Base-by-base conservation (phyloP, 352 stramenopile species). In the Globisporangium cystogenes region DNA sequence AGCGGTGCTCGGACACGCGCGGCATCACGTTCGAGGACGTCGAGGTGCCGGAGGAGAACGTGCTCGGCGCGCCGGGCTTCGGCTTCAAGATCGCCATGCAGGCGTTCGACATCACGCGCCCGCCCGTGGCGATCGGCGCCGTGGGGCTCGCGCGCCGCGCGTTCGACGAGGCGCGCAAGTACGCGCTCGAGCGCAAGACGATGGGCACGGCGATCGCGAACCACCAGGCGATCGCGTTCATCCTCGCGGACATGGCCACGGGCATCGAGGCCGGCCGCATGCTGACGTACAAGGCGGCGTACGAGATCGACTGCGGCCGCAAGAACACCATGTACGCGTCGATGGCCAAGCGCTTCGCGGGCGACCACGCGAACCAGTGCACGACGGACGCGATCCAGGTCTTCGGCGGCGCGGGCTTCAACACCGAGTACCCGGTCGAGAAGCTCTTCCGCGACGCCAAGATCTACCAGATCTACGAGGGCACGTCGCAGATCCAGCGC, bases 1-100 rank as follows among this genome's bases (percentile, higher is more conserved):
- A 96, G 67, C 79, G 87, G 45, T 95, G 86, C 70, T 93, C 78
- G n/a, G 86, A 95, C 65, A 97, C 89, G 26, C 74, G 83, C 27
- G 80, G 76, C 44, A 90, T 97, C 59, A 91, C 80, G n/a, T 97
- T 97, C 56, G 89, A 96, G 58, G 84, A 96, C 55, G 84, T 96
- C 18, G 86, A 76, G 11, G 89, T 97, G 48, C 87, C 89, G 0
- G 76, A 82, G 20, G 76, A 90, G 62, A 96, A 96, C 64, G 80
- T 96, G 41, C 68, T 97, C 21, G 89, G 89, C 2, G 62, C 83
- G n/a, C 65, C 71, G 23, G 89, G 90, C 59, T 87, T 92, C 53
- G 90, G 90, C 33, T 97, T 97, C 55, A 96, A 96, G 74, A 94
- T 96, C 55, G 89, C 88, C 47, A 97, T 97, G 84, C 72, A 93